phyloP scores from a whole-genome alignment of 805 yeast species.

The Wickerhamiella azyma region DNA sequence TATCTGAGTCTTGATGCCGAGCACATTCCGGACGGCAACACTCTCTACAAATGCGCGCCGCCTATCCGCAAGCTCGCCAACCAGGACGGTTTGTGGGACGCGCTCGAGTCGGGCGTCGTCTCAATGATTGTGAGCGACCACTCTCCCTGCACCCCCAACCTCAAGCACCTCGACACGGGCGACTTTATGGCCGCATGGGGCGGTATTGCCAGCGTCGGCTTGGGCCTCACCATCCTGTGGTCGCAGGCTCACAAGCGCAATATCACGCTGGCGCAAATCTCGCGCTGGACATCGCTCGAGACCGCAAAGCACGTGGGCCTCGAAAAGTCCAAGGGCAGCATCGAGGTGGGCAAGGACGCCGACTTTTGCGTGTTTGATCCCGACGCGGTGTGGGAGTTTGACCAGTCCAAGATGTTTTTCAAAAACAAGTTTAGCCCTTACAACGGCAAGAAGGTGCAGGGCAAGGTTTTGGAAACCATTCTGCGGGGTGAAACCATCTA shows the following conservation, averaged over 20 bases:
- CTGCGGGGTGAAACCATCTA: conserved; percentile 62
- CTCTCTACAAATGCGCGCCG: conserved; percentile 90
- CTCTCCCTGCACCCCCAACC: conserved; percentile 88
- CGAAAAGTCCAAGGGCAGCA: conserved; percentile 54
- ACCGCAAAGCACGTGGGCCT: conserved; percentile 82
- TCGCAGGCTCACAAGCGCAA: conserved; percentile 43
- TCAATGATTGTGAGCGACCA: conserved; percentile 88
- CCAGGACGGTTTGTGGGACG: conserved; percentile 64
- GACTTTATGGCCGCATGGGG: conserved; percentile 95
- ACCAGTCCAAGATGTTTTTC: conserved; percentile 34
- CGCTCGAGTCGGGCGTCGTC: conserved; percentile 48
- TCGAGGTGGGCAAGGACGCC: conserved; percentile 70
- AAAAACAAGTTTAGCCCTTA: conserved; percentile 85
- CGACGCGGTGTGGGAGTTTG: conserved; percentile 33
- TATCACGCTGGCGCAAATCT: conserved; percentile 45
- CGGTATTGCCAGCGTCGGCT: conserved; percentile 84
- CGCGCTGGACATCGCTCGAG: conserved; percentile 64
- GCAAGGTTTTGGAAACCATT: conserved; percentile 66
- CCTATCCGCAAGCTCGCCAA: conserved; percentile 73
- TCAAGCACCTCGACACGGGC: conserved; percentile 69
- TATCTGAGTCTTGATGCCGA: conserved; percentile 69
- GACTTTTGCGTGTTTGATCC: conserved; percentile 78
- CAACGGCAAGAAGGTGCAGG: conserved; percentile 51
- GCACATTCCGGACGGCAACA: conserved; percentile 56
- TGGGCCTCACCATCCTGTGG: conserved; percentile 69